phyloP scores from a whole-genome alignment of 768 basidiomycete genomes.

The Sistotremastrum niveocremeum region DNA sequence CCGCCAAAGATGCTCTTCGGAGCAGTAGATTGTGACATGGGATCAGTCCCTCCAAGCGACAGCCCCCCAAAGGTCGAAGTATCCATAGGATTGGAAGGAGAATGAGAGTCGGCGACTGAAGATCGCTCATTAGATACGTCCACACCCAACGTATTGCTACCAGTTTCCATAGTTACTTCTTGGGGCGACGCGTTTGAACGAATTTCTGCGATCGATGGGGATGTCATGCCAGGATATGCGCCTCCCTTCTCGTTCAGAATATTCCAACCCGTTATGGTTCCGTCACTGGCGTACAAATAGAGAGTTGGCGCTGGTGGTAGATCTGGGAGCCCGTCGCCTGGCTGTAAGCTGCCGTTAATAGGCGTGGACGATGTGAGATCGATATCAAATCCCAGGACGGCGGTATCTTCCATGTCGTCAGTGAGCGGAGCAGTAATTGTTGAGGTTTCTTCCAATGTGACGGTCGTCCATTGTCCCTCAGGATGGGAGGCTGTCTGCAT shows the following conservation, averaged over 20 bases:
- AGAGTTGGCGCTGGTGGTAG: constrained; percentile 40
- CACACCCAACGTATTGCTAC: too few species aligned
- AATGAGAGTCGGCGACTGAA: too few species aligned
- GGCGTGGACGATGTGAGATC: constrained; percentile 45
- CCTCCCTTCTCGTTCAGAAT: constrained; percentile 39
- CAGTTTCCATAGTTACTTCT: too few species aligned
- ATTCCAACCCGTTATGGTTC: constrained; percentile 63
- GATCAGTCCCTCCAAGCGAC: too few species aligned
- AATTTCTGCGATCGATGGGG: constrained; percentile 6
- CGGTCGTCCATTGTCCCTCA: constrained; percentile 28
- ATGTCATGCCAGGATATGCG: constrained; percentile 43
- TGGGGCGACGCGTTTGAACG: too few species aligned
- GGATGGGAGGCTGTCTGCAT: constrained; percentile 10
- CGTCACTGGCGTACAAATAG: constrained; percentile 68
- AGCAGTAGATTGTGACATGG: too few species aligned
- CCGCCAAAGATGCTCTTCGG: too few species aligned
- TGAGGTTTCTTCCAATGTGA: constrained; percentile 36
- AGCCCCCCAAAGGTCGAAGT: too few species aligned
- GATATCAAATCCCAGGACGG: constrained; percentile 46
- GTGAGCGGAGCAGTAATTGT: constrained; percentile 54
- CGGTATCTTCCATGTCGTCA: constrained; percentile 55
- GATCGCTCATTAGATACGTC: too few species aligned
- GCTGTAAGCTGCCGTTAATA: constrained; percentile 21
- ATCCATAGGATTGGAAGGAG: too few species aligned
- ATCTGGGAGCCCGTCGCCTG: constrained; percentile 25